Evolutionary conservation across 2,329 filamentous ascomycete species (phyloP).

Genomic region (Monilinia fructigena): DNA sequence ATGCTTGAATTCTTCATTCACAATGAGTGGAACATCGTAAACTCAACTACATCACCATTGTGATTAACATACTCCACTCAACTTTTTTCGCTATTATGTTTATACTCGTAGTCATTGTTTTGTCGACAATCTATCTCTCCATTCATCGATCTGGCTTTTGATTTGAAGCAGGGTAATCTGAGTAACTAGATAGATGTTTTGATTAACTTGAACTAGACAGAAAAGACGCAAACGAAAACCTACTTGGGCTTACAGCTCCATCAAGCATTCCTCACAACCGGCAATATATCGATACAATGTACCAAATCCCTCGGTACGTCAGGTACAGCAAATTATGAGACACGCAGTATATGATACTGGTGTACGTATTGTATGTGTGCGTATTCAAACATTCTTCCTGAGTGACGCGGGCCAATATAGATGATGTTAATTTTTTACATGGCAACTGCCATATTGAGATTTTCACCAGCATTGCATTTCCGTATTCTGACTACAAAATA

Average conservation of each 20-base stretch:
- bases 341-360: neutral
- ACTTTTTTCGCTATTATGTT: neutral
- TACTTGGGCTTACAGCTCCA: neutral
- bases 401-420: neutral
- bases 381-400: neutral
- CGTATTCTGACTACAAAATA: slow-evolving; percentile 4
- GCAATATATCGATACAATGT: neutral
- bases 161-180: too few species aligned
- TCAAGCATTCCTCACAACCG: neutral
- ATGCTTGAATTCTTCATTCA: neutral
- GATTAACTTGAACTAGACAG: too few species aligned
- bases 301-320: neutral
- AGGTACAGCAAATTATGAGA: neutral
- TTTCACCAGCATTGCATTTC: slow-evolving; percentile 3
- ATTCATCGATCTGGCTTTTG: too few species aligned
- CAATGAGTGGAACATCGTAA: neutral
- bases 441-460: neutral
- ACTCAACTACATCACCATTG: neutral
- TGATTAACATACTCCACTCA: neutral
- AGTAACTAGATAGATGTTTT: too few species aligned
- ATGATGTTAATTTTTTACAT: neutral
- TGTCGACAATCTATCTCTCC: too few species aligned
- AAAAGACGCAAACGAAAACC: neutral
- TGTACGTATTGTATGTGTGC: neutral
- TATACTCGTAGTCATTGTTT: neutral